A percentile compares a stretch with the other conserved stretches of the same genome.
Conservation (phyloP, 225 moss, liverwort and hornwort species). For the Pleurozium schreberi region DNA sequence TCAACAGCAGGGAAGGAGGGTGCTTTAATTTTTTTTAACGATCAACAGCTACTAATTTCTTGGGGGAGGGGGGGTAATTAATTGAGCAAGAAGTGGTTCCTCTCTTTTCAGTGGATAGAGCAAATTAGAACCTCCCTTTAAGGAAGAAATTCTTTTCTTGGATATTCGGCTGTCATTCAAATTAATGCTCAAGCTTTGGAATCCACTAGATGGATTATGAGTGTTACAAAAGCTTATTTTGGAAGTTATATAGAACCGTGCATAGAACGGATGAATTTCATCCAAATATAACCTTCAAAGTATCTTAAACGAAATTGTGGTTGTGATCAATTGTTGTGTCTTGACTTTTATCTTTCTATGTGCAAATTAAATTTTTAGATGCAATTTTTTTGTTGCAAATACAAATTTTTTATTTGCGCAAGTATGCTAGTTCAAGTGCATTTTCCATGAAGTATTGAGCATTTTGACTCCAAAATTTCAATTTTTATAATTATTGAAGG, state of each 20-base stretch:
- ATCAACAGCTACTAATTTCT: too few relatives aligned
- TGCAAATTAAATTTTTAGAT: neutral
- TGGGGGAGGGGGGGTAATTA: too few relatives aligned
- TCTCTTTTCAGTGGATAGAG: too few relatives aligned
- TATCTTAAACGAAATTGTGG: neutral
- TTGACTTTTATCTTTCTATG: neutral
- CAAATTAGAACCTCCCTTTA: neutral
- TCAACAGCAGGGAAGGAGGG: too few relatives aligned
- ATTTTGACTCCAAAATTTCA: neutral
- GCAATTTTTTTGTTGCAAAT: neutral
- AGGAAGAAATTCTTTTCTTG: neutral
- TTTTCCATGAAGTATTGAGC: neutral
- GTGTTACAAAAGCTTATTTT: neutral
- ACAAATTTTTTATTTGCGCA: accelerated
- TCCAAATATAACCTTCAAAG: neutral
- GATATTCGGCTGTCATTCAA: neutral
- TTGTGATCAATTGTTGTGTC: neutral
- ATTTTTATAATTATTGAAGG: neutral
- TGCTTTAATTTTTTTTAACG: too few relatives aligned
- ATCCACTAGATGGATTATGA: neutral
- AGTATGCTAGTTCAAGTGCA: neutral
- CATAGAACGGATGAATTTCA: neutral
- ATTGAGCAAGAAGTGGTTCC: too few relatives aligned
- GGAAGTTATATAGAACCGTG: too few relatives aligned
- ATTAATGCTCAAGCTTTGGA: neutral